Conservation (phyloP, 2,329 filamentous ascomycete genomes). For the Mollisia scopiformis region DNA sequence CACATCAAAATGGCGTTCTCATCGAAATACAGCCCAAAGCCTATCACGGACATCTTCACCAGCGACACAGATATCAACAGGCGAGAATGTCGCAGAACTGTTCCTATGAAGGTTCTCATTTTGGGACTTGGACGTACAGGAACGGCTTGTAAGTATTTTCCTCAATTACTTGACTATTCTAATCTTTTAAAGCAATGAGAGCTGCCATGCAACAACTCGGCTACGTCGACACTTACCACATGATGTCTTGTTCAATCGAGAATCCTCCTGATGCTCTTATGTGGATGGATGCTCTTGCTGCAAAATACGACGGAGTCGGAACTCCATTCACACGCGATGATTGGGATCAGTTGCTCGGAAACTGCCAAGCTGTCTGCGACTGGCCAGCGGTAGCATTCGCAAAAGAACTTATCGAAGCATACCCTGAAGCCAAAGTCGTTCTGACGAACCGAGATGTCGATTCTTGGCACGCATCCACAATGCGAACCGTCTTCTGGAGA, state of each 20-base stretch:
- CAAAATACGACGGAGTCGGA: constrained; percentile 61
- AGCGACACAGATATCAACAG: constrained; percentile 72
- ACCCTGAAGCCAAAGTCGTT: constrained; percentile 73
- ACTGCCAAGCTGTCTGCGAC: constrained; percentile 70
- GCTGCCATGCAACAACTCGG: constrained; percentile 68
- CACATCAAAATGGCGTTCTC: constrained; percentile 22
- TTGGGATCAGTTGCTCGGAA: constrained; percentile 70
- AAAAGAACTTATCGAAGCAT: constrained; percentile 70
- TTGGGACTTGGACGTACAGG: constrained; percentile 72
- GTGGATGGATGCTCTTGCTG: constrained; percentile 70
- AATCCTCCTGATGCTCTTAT: constrained; percentile 69
- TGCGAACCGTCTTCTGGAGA: too few species aligned
- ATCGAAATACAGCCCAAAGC: constrained; percentile 15
- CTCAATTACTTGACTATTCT: background rate
- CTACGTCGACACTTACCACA: constrained; percentile 72
- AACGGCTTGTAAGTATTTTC: constrained; percentile 62
- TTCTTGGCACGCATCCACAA: too few species aligned
- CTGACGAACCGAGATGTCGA: constrained; percentile 1
- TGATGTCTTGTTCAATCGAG: constrained; percentile 71
- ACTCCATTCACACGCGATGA: constrained; percentile 64
- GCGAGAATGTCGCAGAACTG: constrained; percentile 63
- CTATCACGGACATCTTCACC: constrained; percentile 47
- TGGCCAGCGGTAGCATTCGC: constrained; percentile 70
- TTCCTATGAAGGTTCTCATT: constrained; percentile 74
- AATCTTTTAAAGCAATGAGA: constrained; percentile 54